phyloP scores from a whole-genome alignment of 2,329 filamentous ascomycete species.

The Eutypella sp. region DNA sequence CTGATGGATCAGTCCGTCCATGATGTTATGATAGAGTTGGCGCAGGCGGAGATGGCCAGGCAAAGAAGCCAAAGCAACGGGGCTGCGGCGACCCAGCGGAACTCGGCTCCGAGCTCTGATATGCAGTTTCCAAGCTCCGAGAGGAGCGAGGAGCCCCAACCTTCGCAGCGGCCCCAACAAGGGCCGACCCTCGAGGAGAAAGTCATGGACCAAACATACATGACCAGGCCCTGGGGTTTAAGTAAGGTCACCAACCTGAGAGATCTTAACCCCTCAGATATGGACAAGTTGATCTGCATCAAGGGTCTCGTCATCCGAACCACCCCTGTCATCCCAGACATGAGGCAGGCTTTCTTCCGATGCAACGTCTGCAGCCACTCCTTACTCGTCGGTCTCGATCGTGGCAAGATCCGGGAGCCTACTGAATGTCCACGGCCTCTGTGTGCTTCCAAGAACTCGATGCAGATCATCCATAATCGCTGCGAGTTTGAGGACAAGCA shows the following conservation, averaged over 20 bases:
- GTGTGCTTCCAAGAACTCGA: constrained; percentile 85
- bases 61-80: constrained; percentile 43
- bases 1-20: constrained; percentile 94
- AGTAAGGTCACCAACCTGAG: constrained; percentile 85
- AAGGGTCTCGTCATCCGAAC: constrained; percentile 95
- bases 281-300: constrained; percentile 92
- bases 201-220: constrained; percentile 74
- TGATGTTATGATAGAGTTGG: constrained; percentile 87
- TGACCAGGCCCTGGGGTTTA: constrained; percentile 83
- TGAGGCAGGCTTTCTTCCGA: constrained; percentile 98
- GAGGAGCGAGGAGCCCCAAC: constrained; percentile 45
- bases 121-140: constrained; percentile 79
- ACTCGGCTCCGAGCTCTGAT: constrained; percentile 62
- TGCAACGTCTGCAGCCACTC: constrained; percentile 92
- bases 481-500: constrained; percentile 96
- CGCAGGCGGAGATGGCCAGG: constrained; percentile 70
- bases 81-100: constrained; percentile 48
- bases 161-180: constrained; percentile 38
- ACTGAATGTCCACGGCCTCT: constrained; percentile 79
- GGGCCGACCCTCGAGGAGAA: constrained; percentile 67
- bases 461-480: constrained; percentile 97
- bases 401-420: constrained; percentile 93
- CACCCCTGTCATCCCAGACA: constrained; percentile 94
- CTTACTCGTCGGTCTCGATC: constrained; percentile 84
- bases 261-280: constrained; percentile 89